Evolutionary conservation across 2,329 filamentous ascomycete species (phyloP).

Genomic region (Aspergillus fischeri): DNA sequence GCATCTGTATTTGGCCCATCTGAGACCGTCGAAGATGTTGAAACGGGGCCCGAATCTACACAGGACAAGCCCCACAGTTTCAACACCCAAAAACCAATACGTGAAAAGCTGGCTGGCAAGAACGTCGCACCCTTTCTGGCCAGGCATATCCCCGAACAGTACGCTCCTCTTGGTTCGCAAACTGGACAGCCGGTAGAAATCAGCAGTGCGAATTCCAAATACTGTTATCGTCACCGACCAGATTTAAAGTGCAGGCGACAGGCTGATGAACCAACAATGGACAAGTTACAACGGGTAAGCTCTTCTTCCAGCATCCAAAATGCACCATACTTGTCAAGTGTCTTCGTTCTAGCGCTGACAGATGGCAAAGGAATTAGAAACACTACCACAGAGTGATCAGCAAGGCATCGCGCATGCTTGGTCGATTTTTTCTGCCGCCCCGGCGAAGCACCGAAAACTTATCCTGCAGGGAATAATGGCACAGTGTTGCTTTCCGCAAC

Average conservation of each 20-base stretch:
- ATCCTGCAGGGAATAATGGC: constrained; percentile 96
- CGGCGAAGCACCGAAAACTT: constrained; percentile 85
- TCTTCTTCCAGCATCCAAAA: not conserved
- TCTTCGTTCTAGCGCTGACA: constrained; percentile 1
- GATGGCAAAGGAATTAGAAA: constrained; percentile 67
- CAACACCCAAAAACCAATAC: constrained; percentile 38
- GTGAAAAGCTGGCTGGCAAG: constrained; percentile 64
- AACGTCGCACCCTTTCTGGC: constrained; percentile 84
- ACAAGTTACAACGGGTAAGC: constrained; percentile 79
- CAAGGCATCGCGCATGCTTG: constrained; percentile 96
- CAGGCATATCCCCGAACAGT: constrained; percentile 84
- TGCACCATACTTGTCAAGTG: not conserved
- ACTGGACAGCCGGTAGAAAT: constrained; percentile 38
- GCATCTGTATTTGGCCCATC: constrained; percentile 20
- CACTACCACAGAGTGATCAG: constrained; percentile 77
- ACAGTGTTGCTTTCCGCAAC: constrained; percentile 95
- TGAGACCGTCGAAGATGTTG: constrained; percentile 11
- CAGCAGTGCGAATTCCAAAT: constrained; percentile 67
- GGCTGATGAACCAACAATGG: constrained; percentile 94
- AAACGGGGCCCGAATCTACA: constrained; percentile 20
- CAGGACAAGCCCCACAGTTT: constrained; percentile 22
- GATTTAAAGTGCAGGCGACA: constrained; percentile 91
- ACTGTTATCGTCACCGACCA: constrained; percentile 90
- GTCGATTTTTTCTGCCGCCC: constrained; percentile 95
- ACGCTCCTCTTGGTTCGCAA: constrained; percentile 66